Evolutionary conservation across 768 basidiomycete species (phyloP).

Genomic region (Dacryopinax spathularia): DNA sequence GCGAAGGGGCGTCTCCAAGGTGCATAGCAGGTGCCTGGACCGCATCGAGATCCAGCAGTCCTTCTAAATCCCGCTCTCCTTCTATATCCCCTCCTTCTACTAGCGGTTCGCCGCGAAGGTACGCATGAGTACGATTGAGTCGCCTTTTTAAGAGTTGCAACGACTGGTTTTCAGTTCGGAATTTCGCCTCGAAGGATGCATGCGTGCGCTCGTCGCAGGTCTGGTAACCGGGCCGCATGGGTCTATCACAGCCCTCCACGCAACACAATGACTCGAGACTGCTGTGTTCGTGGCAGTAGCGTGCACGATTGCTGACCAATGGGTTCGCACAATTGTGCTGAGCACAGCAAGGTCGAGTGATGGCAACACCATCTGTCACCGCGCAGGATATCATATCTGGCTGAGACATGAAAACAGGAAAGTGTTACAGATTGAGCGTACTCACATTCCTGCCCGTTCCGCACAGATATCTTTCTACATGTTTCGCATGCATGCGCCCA

Average conservation of each 20-base stretch:
- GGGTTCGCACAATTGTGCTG: constrained; percentile 21
- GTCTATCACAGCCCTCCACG: constrained; percentile 2
- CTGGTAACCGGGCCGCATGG: background rate
- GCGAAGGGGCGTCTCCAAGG: no score
- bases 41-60: background rate
- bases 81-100: constrained; percentile 16
- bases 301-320: constrained; percentile 10
- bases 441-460: background rate
- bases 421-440: no score
- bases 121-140: background rate
- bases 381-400: constrained; percentile 4
- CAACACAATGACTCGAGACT: constrained; percentile 12
- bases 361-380: constrained; percentile 24
- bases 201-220: constrained; percentile 19
- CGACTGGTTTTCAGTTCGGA: constrained; percentile 12
- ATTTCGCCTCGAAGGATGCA: constrained; percentile 6
- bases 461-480: background rate
- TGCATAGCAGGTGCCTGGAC: background rate
- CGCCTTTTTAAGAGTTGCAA: background rate
- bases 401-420: no score
- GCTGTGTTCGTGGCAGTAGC: constrained; percentile 13
- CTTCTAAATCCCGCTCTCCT: background rate
- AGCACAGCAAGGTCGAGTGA: constrained; percentile 24
- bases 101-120: constrained; percentile 14
- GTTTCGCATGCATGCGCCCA: constrained; percentile 6